These are phyloP conservation scores for Myxozyma melibiosi DNA, from an alignment of 805 yeast species.

Conservation along the genomic window DNA sequence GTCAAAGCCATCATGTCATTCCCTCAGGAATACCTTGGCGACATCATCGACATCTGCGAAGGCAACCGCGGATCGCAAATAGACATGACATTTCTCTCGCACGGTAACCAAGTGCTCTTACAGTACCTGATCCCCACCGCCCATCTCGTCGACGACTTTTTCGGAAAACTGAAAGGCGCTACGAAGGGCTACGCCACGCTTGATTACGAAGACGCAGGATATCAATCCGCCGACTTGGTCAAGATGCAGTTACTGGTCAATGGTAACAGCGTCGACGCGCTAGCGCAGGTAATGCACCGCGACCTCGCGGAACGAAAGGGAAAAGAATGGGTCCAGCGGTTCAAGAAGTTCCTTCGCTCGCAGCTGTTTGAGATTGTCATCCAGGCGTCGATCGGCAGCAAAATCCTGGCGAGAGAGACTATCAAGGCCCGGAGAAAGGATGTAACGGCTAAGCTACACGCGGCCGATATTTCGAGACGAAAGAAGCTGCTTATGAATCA, in stretches of 20 bases:
- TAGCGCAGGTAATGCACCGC: constrained; percentile 85
- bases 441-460: constrained; percentile 91
- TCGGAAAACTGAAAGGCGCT: constrained; percentile 86
- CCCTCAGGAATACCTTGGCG: constrained; percentile 86
- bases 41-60: constrained; percentile 84
- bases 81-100: constrained; percentile 72
- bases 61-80: constrained; percentile 79
- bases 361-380: constrained; percentile 91
- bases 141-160: constrained; percentile 90
- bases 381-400: constrained; percentile 81
- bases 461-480: constrained; percentile 87
- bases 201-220: constrained; percentile 94
- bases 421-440: constrained; percentile 92
- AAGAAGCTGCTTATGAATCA: constrained; percentile 85
- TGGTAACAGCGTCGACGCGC: constrained; percentile 86
- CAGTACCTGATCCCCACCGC: constrained; percentile 84
- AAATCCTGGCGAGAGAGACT: constrained; percentile 87
- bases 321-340: constrained; percentile 76
- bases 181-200: constrained; percentile 92
- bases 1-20: constrained; percentile 89
- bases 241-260: constrained; percentile 88
- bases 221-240: constrained; percentile 73
- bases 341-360: constrained; percentile 74
- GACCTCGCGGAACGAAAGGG: constrained; percentile 75
- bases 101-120: constrained; percentile 73